phyloP scores from a whole-genome alignment of 495 filamentous ascomycete genomes.

The Neurospora sp. region DNA sequence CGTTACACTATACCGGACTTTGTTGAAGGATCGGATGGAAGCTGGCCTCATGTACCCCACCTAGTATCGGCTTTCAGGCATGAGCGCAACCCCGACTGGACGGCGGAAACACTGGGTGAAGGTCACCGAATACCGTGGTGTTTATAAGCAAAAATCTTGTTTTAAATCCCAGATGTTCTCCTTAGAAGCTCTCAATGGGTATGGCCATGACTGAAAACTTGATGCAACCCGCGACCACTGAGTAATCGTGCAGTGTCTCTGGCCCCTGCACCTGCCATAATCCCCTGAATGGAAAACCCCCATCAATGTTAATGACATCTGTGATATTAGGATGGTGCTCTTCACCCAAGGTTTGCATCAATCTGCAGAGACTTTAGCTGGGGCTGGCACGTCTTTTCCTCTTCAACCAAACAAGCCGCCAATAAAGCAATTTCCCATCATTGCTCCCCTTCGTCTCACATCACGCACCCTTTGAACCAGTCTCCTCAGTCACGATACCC shows the following conservation, averaged over 20 bases:
- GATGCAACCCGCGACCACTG: not conserved
- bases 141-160: no score
- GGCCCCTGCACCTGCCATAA: not conserved
- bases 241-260: not conserved
- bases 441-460: not conserved
- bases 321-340: not conserved
- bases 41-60: not conserved
- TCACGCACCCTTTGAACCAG: not conserved
- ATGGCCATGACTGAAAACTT: not conserved
- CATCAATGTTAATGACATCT: not conserved
- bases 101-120: no score
- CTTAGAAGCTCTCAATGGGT: not conserved
- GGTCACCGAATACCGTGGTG: no score
- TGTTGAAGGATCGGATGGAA: not conserved
- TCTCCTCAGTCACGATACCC: not conserved
- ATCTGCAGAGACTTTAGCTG: not conserved
- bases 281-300: not conserved
- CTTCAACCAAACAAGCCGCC: not conserved
- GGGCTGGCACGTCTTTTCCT: not conserved
- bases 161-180: no score
- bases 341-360: not conserved
- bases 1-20: slow-evolving; percentile 34
- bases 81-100: not conserved
- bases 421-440: not conserved
- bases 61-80: no score